These are phyloP conservation scores for Bidens hawaiensis DNA, from an alignment of 140 eudicot species.

Conservation along the genomic window DNA sequence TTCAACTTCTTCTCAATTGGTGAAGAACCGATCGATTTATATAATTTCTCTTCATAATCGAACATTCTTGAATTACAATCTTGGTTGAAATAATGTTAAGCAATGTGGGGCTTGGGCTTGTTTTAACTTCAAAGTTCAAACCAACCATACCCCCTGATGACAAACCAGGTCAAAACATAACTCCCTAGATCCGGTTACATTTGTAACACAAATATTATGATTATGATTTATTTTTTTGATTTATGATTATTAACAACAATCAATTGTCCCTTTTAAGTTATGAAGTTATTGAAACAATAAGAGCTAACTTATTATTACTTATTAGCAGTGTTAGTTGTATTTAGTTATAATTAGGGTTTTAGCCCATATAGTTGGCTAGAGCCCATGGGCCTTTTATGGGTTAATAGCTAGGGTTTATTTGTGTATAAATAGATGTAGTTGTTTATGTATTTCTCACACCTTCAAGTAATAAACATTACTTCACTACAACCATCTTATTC, in stretches of 20 bases:
- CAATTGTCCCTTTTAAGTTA: not conserved
- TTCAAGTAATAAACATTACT: too few relatives aligned
- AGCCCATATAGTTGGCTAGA: too few relatives aligned
- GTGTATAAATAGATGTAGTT: too few relatives aligned
- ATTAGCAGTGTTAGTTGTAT: too few relatives aligned
- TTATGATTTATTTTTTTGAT: too few relatives aligned
- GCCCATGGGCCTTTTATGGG: too few relatives aligned
- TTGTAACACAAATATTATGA: not conserved
- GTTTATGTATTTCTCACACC: too few relatives aligned
- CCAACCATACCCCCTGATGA: slow-evolving; percentile 70
- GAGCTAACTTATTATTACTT: not conserved
- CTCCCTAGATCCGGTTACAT: not conserved
- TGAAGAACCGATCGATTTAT: slow-evolving; percentile 43
- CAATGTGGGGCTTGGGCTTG: slow-evolving; percentile 78
- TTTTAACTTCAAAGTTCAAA: slow-evolving; percentile 69
- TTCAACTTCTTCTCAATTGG: slow-evolving; percentile 37
- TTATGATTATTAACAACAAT: not conserved
- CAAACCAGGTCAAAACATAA: slow-evolving; percentile 47
- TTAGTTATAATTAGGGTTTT: too few relatives aligned
- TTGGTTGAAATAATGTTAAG: slow-evolving; percentile 42
- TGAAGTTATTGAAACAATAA: not conserved
- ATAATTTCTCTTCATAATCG: slow-evolving; percentile 40
- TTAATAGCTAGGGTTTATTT: too few relatives aligned
- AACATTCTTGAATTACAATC: slow-evolving; percentile 52
- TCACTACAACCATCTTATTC: too few relatives aligned